Percentiles rank a stretch among this genome's conserved stretches.
Evolutionary conservation across 2,329 filamentous ascomycete species (phyloP).

Genomic region (Fusarium luffae): DNA sequence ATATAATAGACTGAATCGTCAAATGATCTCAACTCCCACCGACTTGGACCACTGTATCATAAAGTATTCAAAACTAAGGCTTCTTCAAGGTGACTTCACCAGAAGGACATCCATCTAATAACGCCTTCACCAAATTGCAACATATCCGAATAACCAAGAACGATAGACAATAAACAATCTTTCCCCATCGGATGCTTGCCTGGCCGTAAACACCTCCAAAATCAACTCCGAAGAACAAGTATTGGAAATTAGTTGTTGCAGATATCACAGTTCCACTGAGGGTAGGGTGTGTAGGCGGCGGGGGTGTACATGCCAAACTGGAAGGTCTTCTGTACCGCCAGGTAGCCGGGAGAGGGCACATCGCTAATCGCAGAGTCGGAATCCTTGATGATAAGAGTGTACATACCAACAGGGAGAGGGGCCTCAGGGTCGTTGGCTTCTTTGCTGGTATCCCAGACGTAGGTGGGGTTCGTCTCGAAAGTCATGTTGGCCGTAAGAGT

Average conservation of each 20-base stretch:
- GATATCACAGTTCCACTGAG: constrained; percentile 66
- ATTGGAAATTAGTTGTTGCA: constrained; percentile 64
- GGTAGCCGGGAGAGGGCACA: constrained; percentile 65
- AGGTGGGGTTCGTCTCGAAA: constrained; percentile 61
- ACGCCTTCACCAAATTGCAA: constrained; percentile 36
- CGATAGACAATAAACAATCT: constrained; percentile 14
- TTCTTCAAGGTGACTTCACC: constrained; percentile 27
- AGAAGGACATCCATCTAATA: constrained; percentile 26
- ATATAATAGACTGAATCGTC: constrained; percentile 40
- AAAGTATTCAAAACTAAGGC: constrained; percentile 35
- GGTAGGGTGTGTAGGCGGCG: constrained; percentile 62
- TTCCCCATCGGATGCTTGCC: constrained; percentile 42
- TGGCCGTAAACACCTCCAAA: constrained; percentile 24
- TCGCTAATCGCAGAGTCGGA: constrained; percentile 63
- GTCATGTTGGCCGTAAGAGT: constrained; percentile 74
- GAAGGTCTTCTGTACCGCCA: constrained; percentile 61
- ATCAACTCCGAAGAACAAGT: constrained; percentile 27
- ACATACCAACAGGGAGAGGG: constrained; percentile 65
- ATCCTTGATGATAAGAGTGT: constrained; percentile 72
- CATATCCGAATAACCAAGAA: constrained; percentile 30
- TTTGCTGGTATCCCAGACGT: constrained; percentile 68
- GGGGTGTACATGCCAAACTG: constrained; percentile 68
- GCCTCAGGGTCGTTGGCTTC: constrained; percentile 57
- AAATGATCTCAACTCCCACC: constrained; percentile 30
- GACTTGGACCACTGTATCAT: constrained; percentile 38